These are phyloP conservation scores for Jackrogersella multiformis DNA, from an alignment of 495 filamentous ascomycete species.

Conservation along the genomic window DNA sequence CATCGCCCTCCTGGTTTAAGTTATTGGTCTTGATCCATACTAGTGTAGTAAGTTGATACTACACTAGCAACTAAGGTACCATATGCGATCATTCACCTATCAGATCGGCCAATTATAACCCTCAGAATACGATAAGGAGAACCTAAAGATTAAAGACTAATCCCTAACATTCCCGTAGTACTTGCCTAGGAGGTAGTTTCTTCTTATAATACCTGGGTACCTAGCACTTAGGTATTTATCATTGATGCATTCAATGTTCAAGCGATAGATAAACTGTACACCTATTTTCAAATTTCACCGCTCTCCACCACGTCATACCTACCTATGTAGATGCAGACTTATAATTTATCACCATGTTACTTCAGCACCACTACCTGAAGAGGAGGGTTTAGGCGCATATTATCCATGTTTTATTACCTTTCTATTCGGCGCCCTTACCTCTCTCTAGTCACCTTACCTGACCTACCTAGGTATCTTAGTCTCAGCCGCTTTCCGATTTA, in stretches of 20 bases:
- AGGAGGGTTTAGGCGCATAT: too few relatives aligned
- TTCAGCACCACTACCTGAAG: background rate
- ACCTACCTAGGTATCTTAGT: constrained; percentile 24
- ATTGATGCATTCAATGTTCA: background rate
- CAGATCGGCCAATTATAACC: constrained; percentile 36
- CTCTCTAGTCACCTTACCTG: constrained; percentile 21
- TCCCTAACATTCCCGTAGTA: too few relatives aligned
- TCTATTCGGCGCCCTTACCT: constrained; percentile 21
- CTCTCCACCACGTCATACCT: background rate
- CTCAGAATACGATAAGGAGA: constrained; percentile 35
- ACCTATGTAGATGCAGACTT: background rate
- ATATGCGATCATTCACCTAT: constrained; percentile 40
- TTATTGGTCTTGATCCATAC: constrained; percentile 30
- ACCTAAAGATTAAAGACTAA: constrained; percentile 10
- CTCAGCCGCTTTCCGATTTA: constrained; percentile 32
- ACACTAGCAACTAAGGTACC: background rate
- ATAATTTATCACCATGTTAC: background rate
- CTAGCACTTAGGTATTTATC: too few relatives aligned
- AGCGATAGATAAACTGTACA: background rate
- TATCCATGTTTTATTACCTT: too few relatives aligned
- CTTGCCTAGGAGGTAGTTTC: too few relatives aligned
- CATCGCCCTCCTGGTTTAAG: constrained; percentile 30
- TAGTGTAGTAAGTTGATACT: too few relatives aligned
- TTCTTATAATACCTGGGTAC: too few relatives aligned
- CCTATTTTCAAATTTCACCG: background rate